Conservation (phyloP, 192 early-diverging fungal species). For the Mortierella claussenii region DNA sequence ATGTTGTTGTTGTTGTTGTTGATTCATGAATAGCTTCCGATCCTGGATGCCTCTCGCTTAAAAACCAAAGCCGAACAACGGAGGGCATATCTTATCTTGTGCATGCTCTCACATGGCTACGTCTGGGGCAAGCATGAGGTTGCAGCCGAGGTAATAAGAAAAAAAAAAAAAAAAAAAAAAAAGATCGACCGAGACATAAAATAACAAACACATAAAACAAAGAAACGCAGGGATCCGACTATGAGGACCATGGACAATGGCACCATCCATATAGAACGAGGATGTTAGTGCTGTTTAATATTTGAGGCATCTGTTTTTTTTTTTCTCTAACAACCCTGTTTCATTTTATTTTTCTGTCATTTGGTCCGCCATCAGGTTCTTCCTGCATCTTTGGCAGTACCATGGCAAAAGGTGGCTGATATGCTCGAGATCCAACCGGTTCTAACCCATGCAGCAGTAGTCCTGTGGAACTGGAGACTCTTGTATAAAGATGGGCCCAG, state of each 20-base stretch:
- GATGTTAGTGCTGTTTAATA: too few relatives aligned
- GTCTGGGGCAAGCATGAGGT: slow-evolving; percentile 90
- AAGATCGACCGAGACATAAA: background rate
- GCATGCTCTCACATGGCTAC: slow-evolving; percentile 90
- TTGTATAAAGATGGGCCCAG: slow-evolving; percentile 83
- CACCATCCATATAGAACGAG: too few relatives aligned
- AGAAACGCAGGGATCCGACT: too few relatives aligned
- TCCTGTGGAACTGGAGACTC: slow-evolving; percentile 92
- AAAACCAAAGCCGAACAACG: slow-evolving; percentile 75
- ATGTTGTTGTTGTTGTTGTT: background rate
- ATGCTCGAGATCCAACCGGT: slow-evolving; percentile 88
- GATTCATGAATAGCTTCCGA: slow-evolving; percentile 70
- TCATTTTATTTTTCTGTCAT: background rate
- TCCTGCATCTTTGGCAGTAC: slow-evolving; percentile 82
- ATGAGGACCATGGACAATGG: too few relatives aligned
- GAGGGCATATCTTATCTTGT: slow-evolving; percentile 88
- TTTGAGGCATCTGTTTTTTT: too few relatives aligned
- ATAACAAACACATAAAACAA: too few relatives aligned
- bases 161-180: slow-evolving; percentile 2
- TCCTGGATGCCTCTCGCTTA: slow-evolving; percentile 72
- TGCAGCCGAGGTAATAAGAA: slow-evolving; percentile 68
- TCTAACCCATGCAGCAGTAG: slow-evolving; percentile 86
- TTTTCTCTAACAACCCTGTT: too few relatives aligned
- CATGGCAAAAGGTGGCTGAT: slow-evolving; percentile 81
- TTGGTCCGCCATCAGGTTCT: slow-evolving; percentile 60